Evolutionary conservation across 1,139 yeast species (phyloP), one percentile per base, ranked within the genome.

Genomic region (Scheffersomyces illinoinensis): DNA sequence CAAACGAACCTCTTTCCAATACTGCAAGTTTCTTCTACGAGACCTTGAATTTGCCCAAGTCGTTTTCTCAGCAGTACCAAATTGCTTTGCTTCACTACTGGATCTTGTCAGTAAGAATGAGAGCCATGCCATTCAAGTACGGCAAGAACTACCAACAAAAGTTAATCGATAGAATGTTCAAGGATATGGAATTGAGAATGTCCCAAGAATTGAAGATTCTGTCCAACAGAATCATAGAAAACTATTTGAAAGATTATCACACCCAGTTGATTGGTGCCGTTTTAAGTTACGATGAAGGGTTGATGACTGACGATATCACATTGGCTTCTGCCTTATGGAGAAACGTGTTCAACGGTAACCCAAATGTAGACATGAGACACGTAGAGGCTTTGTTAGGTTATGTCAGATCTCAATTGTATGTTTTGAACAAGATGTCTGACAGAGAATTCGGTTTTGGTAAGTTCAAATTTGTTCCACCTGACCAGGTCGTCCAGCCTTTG

Each of bases 21-120:
- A 84, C 88, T 20, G 93, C 95, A 2, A 75, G 76, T 59, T 90
- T 89, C 67, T 90, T 88, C 78, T 93, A 91, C 70, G 90, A 90
- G 59, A 90, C 95, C 10, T 78, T 95, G 61, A 88, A 85, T 24
- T 79, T 96, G 68, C 98, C 97, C 23, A 83, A 85, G 70, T 89
- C 98, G 0, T 95, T 93, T 71, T 87, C 95, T 26, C 97, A 93
- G 74, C 95, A 98, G 97, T 93, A 89, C 71, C 98, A 93, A 75
- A 90, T 95, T 65, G 90, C 97, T 5, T 83, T 90, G 3, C 81
- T 95, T 65, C 99, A 95, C 73, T 88, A 91, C 63, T 95, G 99
- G 99, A 88, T 95, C 70, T 80, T 95, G 57, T 89, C 90, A 66
- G 97, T 91, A 18, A 86, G 99, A 70, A 93, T 95, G 97, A 86